A percentile compares a stretch with the other conserved stretches of the same genome.
Evolutionary conservation across 805 yeast species (phyloP).

Genomic region (Candida koratica): DNA sequence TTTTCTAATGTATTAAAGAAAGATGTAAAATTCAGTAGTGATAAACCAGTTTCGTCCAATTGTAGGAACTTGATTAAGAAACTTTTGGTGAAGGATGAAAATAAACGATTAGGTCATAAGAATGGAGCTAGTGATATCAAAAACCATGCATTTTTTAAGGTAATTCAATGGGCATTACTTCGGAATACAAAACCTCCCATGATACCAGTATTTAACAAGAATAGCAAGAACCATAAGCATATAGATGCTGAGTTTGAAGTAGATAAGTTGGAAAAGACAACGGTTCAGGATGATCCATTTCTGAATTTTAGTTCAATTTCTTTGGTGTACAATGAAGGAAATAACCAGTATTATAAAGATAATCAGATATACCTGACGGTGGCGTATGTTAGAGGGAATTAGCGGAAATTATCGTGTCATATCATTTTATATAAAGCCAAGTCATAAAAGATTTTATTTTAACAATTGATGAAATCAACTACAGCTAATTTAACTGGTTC

Average conservation of each 20-base stretch:
- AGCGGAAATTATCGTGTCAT: background rate
- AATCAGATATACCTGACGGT: conserved; percentile 48
- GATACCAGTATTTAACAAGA: conserved; percentile 69
- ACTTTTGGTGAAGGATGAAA: conserved; percentile 82
- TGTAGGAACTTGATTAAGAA: conserved; percentile 81
- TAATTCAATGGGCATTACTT: conserved; percentile 90
- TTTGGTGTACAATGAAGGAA: conserved; percentile 63
- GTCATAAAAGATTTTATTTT: conserved; percentile 1
- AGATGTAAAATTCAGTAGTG: conserved; percentile 76
- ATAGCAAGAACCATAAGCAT: conserved; percentile 16
- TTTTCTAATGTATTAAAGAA: conserved; percentile 81
- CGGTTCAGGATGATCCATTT: conserved; percentile 60
- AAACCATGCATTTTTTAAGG: conserved; percentile 86
- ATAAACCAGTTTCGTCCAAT: conserved; percentile 56
- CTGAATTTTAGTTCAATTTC: conserved; percentile 83
- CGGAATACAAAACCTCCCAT: conserved; percentile 94
- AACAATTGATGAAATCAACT: conserved; percentile 15
- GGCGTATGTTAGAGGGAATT: conserved; percentile 43
- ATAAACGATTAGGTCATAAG: conserved; percentile 82
- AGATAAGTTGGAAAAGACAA: conserved; percentile 11
- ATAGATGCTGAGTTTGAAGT: conserved; percentile 17
- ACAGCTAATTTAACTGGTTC: conserved; percentile 45
- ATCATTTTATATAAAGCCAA: conserved; percentile 3
- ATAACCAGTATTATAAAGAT: conserved; percentile 44
- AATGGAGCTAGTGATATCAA: conserved; percentile 95